phyloP scores from a whole-genome alignment of 139 green algal genomes.

The Coccomyxa sp. region DNA sequence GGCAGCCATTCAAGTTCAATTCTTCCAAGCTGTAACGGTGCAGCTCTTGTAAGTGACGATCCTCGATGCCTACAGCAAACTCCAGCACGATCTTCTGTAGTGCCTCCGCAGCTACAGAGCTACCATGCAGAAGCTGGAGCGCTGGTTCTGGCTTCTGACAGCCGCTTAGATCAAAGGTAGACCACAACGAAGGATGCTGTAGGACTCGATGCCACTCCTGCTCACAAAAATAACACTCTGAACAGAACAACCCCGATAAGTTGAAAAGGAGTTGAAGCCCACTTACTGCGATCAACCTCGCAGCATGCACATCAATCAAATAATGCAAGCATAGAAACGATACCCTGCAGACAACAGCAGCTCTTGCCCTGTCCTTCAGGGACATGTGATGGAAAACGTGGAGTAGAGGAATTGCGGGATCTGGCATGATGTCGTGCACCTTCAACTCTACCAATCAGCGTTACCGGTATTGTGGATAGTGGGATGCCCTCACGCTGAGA shows the following conservation, averaged over 20 bases:
- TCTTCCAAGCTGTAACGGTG: neutral
- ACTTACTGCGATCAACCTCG: neutral
- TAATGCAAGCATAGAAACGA: neutral
- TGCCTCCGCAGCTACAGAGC: neutral
- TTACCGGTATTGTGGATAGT: neutral
- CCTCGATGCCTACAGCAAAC: conserved; percentile 14
- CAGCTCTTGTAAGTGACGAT: conserved; percentile 6
- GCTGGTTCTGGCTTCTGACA: conserved; percentile 3
- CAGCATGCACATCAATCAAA: neutral
- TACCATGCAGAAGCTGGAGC: neutral
- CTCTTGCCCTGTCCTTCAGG: conserved; percentile 2
- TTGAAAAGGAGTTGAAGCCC: too few species aligned
- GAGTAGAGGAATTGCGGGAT: neutral
- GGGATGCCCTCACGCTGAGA: neutral
- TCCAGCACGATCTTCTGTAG: conserved; percentile 14
- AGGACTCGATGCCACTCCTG: conserved; percentile 16
- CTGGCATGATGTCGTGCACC: neutral
- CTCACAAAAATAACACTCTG: neutral
- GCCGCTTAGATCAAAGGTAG: conserved; percentile 8
- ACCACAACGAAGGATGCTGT: conserved; percentile 14
- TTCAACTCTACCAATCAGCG: neutral
- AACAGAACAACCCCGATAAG: neutral
- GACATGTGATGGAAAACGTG: conserved; percentile 11
- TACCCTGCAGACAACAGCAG: conserved; percentile 18
- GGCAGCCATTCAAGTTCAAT: conserved; percentile 26